Conservation (phyloP, 2,329 filamentous ascomycete species). For the Exophiala lecanii-corni region DNA sequence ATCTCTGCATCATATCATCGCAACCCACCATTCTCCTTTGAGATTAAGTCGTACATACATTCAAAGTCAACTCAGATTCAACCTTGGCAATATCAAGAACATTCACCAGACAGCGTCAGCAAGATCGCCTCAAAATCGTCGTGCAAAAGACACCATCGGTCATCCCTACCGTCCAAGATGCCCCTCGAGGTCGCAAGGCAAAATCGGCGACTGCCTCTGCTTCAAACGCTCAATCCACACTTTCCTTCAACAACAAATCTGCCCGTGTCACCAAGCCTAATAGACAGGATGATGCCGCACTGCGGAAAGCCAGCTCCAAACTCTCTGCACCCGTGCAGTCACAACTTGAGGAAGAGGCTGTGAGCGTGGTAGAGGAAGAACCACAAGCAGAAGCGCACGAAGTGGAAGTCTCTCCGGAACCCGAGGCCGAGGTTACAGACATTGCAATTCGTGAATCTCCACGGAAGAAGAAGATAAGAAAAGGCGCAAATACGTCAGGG, state of each 20-base stretch:
- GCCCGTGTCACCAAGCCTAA: conserved; percentile 56
- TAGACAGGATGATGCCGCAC: conserved; percentile 31
- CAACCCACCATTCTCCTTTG: too few relatives aligned
- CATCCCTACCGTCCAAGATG: too few relatives aligned
- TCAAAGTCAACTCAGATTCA: too few relatives aligned
- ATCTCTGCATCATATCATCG: too few relatives aligned
- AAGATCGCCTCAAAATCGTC: too few relatives aligned
- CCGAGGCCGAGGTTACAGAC: conserved; percentile 10
- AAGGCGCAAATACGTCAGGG: conserved; percentile 19
- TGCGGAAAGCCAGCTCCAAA: conserved; percentile 35
- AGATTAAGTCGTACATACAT: too few relatives aligned
- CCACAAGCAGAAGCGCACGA: conserved; percentile 9
- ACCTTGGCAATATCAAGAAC: too few relatives aligned
- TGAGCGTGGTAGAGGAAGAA: conserved; percentile 3
- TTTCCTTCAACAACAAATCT: conserved; percentile 56
- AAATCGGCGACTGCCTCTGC: conserved; percentile 30
- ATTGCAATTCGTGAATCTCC: conserved; percentile 11
- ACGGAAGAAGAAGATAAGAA: conserved; percentile 13
- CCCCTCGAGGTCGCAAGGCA: conserved; percentile 14
- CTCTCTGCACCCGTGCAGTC: conserved; percentile 25
- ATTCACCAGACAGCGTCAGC: too few relatives aligned
- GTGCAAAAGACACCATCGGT: too few relatives aligned
- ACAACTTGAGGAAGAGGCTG: conserved; percentile 3
- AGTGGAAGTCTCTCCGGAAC: conserved; percentile 16
- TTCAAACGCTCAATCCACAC: conserved; percentile 50